Evolutionary conservation across 805 yeast species (phyloP).

Genomic region (Teunomyces funiuensis): DNA sequence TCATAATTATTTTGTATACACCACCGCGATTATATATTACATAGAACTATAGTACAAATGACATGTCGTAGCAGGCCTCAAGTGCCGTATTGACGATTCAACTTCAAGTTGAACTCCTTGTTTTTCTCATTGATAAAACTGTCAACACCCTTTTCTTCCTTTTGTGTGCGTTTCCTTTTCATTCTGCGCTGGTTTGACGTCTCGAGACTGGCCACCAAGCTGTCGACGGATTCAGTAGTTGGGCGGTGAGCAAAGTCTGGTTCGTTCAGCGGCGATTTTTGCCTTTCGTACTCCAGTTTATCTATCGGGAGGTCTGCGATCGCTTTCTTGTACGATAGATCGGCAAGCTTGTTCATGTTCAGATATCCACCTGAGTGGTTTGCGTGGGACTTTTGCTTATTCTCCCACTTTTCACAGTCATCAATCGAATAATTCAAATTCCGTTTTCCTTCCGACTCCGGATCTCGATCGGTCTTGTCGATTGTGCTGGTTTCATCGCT

Average conservation of each 20-base stretch:
- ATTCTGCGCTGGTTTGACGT: slow-evolving; percentile 36
- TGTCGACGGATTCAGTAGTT: slow-evolving; percentile 18
- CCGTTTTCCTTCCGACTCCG: slow-evolving; percentile 9
- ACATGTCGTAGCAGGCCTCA: background rate
- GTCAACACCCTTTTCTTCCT: slow-evolving; percentile 33
- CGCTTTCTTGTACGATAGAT: slow-evolving; percentile 57
- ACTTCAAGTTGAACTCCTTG: slow-evolving; percentile 68
- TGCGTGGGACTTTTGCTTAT: slow-evolving; percentile 22
- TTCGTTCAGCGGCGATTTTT: slow-evolving; percentile 22
- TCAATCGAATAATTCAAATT: slow-evolving; percentile 45
- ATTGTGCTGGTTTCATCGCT: slow-evolving; percentile 23
- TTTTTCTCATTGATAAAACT: slow-evolving; percentile 68
- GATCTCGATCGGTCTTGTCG: slow-evolving; percentile 1
- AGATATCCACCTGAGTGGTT: slow-evolving; percentile 38
- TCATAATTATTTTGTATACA: background rate
- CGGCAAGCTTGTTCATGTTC: slow-evolving; percentile 58
- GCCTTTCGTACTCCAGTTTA: slow-evolving; percentile 41
- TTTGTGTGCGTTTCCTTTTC: slow-evolving; percentile 36
- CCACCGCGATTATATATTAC: slow-evolving; percentile 1
- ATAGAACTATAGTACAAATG: background rate
- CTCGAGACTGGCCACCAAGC: slow-evolving; percentile 32
- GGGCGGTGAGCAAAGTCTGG: slow-evolving; percentile 36
- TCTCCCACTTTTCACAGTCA: slow-evolving; percentile 65
- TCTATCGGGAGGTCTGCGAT: slow-evolving; percentile 36
- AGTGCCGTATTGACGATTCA: slow-evolving; percentile 50